Evolutionary conservation across 192 early-diverging fungal species (phyloP).

Genomic region (Mortierella alpina): DNA sequence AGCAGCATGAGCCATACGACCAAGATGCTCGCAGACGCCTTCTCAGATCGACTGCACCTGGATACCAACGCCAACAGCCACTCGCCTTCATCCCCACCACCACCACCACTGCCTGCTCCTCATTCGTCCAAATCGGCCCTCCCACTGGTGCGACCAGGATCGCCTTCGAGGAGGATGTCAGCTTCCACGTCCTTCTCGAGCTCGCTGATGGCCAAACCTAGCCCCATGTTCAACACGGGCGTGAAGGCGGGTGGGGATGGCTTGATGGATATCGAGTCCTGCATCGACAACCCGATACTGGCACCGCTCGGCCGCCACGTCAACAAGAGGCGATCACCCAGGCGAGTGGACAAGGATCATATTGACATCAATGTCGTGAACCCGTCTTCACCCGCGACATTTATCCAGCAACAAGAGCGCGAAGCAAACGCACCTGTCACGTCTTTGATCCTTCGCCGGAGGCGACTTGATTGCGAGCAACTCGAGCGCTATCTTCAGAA

Average conservation of each 20-base stretch:
- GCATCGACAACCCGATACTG: constrained; percentile 65
- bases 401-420: constrained; percentile 43
- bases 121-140: not conserved
- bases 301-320: constrained; percentile 64
- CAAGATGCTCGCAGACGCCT: too few relatives aligned
- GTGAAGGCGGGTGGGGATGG: constrained; percentile 6
- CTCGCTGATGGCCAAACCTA: constrained; percentile 16
- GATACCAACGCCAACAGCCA: too few relatives aligned
- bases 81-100: not conserved
- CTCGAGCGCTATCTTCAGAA: constrained; percentile 48
- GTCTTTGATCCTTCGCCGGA: constrained; percentile 55
- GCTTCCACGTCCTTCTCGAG: constrained; percentile 17
- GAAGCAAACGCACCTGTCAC: constrained; percentile 44
- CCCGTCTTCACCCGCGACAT: constrained; percentile 18
- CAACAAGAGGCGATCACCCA: constrained; percentile 23
- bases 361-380: constrained; percentile 42
- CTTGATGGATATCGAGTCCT: constrained; percentile 64
- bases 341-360: constrained; percentile 27
- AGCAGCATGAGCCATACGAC: too few relatives aligned
- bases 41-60: too few relatives aligned
- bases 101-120: not conserved
- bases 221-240: not conserved
- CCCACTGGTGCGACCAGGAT: not conserved
- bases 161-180: not conserved
- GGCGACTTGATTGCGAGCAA: constrained; percentile 51